Evolutionary conservation across 331 rosid genomes (phyloP).

Genomic region (Phaseolus coccineus): DNA sequence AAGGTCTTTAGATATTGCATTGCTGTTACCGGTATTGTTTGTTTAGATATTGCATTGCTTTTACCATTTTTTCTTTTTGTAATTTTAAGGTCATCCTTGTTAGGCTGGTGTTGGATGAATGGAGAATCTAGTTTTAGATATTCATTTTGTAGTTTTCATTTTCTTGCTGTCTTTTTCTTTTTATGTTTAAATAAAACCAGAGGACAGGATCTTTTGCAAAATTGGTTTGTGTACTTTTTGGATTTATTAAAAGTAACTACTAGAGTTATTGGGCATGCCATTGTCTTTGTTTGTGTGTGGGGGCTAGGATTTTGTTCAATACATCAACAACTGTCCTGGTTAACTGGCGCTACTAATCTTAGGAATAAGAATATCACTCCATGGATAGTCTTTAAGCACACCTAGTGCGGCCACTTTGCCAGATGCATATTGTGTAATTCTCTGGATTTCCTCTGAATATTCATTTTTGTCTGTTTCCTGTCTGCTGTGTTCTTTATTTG

Average conservation of each 20-base stretch:
- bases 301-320: background rate
- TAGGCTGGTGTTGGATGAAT: slow-evolving; percentile 32
- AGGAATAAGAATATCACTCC: background rate
- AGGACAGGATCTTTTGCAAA: background rate
- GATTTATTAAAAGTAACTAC: background rate
- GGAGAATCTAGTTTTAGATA: slow-evolving; percentile 26
- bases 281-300: background rate
- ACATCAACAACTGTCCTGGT: background rate
- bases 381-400: background rate
- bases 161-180: background rate
- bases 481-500: background rate
- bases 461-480: background rate
- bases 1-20: slow-evolving; percentile 21
- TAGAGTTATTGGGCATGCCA: background rate
- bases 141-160: slow-evolving; percentile 18
- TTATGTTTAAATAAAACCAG: slow-evolving; percentile 12
- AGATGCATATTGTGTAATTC: background rate
- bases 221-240: slow-evolving; percentile 11
- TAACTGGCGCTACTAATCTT: background rate
- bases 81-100: slow-evolving; percentile 26
- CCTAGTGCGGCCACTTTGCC: background rate
- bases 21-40: slow-evolving; percentile 28
- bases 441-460: slow-evolving; percentile 4
- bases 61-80: background rate
- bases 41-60: slow-evolving; percentile 29